Base-by-base conservation (phyloP, 2,329 filamentous ascomycete genomes). In the Leptographium galeiforme region DNA sequence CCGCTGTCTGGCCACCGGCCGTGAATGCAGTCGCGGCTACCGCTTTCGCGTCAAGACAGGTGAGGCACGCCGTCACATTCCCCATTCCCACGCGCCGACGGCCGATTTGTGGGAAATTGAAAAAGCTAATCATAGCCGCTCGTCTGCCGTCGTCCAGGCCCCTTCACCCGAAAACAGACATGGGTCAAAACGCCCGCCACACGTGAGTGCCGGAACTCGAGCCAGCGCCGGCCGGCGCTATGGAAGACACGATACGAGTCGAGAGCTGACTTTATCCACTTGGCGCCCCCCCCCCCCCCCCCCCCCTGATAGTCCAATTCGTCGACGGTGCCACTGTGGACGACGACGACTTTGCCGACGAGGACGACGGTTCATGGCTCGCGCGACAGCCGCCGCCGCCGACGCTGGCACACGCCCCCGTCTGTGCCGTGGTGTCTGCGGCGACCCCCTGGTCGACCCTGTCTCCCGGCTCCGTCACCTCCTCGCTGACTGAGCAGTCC, bases 101-200 rank as follows among this genome's bases (percentile, higher is more conserved):
- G 5, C n/a, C 4, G 12, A 34, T 43, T 48, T 30, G 7, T 19
- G 55, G 18, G 46, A 44, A n/a, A 48, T 6, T 25, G 25, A 25
- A 25, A 36, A 14, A 32, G 6, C 8, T 18, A 5, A 25, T 6
- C 34, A 10, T 10, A 13, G 34, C 25, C 25, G 25, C 25, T 25
- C 25, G 25, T 25, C 25, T 25, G 25, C 25, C 25, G 25, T 25
- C 25, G 25, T 25, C 25, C 25, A 63, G 66, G 62, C 39, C 55
- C 61, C 7, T 67, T 64, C 50, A 53, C 58, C 34, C 60, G 57
- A 34, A 60, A 57, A 13, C 66, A 67, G 56, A 63, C 60, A 58
- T 68, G 66, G 66, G 59, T 66, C 52, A 63, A 60, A 50, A 63
- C 60, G 2, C 65, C 66, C 14, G 60, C 55, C 50, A 56, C 60